Evolutionary conservation across 1,139 yeast genomes (phyloP), one percentile per base, ranked within the genome.

Genomic region (Diutina sp.): DNA sequence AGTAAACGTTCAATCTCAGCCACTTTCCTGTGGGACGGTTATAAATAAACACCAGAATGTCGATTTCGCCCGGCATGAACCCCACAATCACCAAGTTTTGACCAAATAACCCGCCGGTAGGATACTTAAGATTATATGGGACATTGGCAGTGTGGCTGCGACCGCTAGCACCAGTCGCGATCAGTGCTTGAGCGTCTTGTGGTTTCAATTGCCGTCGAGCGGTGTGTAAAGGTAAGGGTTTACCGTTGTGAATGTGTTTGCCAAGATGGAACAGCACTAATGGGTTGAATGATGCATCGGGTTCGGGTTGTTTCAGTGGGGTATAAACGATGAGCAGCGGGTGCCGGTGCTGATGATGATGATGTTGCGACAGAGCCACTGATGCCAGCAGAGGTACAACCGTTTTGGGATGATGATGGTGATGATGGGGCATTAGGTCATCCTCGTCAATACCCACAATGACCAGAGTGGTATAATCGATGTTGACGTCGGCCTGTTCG

Each of bases 61-160:
- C 82, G 58, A 71, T 74, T 57, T 82, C 85, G 29, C 70, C 68
- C 30, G 80, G 77, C 47, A 78, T 66, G 58, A 78, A 83, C 0
- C 93, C 93, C 1, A 81, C 73, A 2, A 84, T 71, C 7, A 85
- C 78, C 18, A 85, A 64, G 62, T 83, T 84, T 58, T 82, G 82
- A 6, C 90, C 90, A 65, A 84, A 85, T 9, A 76, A 64, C 1
- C 84, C 87, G 30, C 85, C 83, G 0, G 81, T 75, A 6, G 89
- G 87, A 61, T 72, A 79, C 44, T 72, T 67, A 55, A 85, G 67
- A 55, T 76, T 76, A 57, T 66, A 70, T 2, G 80, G 80, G 25
- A 72, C 62, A 6, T 44, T n/a, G 28, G 46, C 25, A n/a, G 46
- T 44, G 46, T 9, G 21, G 16, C 41, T 35, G n/a, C 41, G 41